phyloP scores from a whole-genome alignment of 208 protist species.

The Trypanosoma melophagium region DNA sequence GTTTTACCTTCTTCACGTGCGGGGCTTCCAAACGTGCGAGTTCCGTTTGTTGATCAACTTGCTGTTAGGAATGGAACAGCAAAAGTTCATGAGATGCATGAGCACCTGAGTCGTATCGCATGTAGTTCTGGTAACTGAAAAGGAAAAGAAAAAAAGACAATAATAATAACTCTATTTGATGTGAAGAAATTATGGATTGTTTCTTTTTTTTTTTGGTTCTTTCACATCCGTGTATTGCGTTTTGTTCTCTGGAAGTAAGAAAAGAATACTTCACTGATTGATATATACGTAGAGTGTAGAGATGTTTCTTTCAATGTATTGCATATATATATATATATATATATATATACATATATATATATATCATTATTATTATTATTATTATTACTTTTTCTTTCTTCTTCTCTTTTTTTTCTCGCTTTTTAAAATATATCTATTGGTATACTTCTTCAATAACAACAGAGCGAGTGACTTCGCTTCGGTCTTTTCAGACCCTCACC shows the following conservation, averaged over 20 bases:
- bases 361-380: too few species aligned
- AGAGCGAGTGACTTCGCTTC: conserved; percentile 4
- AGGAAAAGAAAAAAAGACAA: background rate
- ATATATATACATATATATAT: conserved; percentile 7
- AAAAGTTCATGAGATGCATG: conserved; percentile 15
- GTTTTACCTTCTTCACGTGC: background rate
- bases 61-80: conserved; percentile 10
- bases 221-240: background rate
- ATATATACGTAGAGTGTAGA: too few species aligned
- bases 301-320: background rate
- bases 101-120: conserved; percentile 32
- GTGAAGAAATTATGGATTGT: conserved; percentile 8
- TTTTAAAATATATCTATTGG: background rate
- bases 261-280: too few species aligned
- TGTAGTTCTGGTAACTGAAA: conserved; percentile 6
- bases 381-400: conserved; percentile 4
- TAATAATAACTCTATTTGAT: background rate
- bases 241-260: too few species aligned
- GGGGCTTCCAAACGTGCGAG: conserved; percentile 7
- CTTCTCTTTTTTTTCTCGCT: conserved; percentile 18
- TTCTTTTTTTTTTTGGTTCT: conserved; percentile 14
- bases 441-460: too few species aligned
- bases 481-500: conserved; percentile 15
- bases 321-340: conserved; percentile 1
- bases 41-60: conserved; percentile 19